Base-by-base conservation (phyloP, 139 green algal species). In the Chlorokybus atmophyticus region DNA sequence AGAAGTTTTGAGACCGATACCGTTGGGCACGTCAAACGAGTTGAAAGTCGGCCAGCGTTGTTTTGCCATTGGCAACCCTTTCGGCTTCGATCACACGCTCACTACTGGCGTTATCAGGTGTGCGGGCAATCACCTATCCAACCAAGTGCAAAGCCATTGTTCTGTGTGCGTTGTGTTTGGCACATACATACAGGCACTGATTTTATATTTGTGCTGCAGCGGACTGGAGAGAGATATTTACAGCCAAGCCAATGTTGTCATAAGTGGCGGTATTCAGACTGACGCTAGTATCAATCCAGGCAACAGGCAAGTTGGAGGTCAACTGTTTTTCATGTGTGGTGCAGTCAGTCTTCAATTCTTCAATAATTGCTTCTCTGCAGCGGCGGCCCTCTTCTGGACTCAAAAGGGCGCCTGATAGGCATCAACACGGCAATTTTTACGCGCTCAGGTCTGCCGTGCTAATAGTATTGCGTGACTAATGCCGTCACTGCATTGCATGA, bases 351-450 rank as follows among this genome's bases (percentile, higher is more conserved):
- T n/a, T n/a, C n/a, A n/a, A n/a, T n/a, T n/a, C n/a, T n/a, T n/a
- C n/a, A n/a, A n/a, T n/a, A 10, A 44, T 14, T 44, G 10, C 24
- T 54, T 8, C 6, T 57, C 26, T 23, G 2, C 58, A 77, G 66
- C 23, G 86, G 86, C 1, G 86, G 86, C 0, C 73, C 86, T 0
- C 67, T 94, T 53, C 62, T 94, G 8, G 79, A 94, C 66, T 77
- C 73, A 0, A 51, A 50, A 23, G 85, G 71, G 0, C 58, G 39
- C 14, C 29, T 76, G 21, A 61, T 76, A 4, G 86, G 86, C 31
- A 70, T 94, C 50, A 83, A 76, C 64, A 86, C 82, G 0, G 79
- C 85, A 1, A 83, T 81, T 25, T 88, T 81, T 61, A 83, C 72
- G 8, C 39, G 59, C 25, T 52, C 60, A 27, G 60, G 60, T 55